Conservation (phyloP, 768 basidiomycete genomes). For the Mycena sanguinolenta region DNA sequence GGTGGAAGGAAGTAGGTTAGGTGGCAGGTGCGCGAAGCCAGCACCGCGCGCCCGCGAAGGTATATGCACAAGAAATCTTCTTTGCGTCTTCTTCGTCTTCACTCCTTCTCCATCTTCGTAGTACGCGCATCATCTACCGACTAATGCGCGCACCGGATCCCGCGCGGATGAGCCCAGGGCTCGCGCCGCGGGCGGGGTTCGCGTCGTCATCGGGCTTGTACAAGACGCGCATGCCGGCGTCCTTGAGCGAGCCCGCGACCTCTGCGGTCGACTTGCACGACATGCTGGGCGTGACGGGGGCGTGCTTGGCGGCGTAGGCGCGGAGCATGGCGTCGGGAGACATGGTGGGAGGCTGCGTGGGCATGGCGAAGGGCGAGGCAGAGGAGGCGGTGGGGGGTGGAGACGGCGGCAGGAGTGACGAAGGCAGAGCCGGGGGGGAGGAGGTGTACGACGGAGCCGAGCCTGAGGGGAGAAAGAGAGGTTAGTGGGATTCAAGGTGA, state of each 20-base stretch:
- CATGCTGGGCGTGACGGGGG: conserved; percentile 3
- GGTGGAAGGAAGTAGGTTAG: background rate
- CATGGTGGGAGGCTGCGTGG: too few relatives aligned
- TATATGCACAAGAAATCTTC: background rate
- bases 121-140: background rate
- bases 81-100: background rate
- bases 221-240: conserved; percentile 27
- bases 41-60: background rate
- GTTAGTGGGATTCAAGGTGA: too few relatives aligned
- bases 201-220: too few relatives aligned
- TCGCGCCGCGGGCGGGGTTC: too few relatives aligned
- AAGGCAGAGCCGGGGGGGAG: too few relatives aligned
- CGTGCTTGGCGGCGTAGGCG: too few relatives aligned
- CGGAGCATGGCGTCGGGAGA: too few relatives aligned
- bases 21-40: too few relatives aligned
- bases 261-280: conserved; percentile 22
- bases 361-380: background rate
- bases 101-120: background rate
- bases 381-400: background rate
- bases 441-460: too few relatives aligned
- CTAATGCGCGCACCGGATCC: background rate
- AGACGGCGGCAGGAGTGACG: too few relatives aligned
- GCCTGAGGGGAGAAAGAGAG: too few relatives aligned
- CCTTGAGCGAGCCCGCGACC: conserved; percentile 16
- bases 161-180: background rate